Evolutionary conservation across 1,284 basidiomycete species (phyloP).

Genomic region (Mycena sp.): DNA sequence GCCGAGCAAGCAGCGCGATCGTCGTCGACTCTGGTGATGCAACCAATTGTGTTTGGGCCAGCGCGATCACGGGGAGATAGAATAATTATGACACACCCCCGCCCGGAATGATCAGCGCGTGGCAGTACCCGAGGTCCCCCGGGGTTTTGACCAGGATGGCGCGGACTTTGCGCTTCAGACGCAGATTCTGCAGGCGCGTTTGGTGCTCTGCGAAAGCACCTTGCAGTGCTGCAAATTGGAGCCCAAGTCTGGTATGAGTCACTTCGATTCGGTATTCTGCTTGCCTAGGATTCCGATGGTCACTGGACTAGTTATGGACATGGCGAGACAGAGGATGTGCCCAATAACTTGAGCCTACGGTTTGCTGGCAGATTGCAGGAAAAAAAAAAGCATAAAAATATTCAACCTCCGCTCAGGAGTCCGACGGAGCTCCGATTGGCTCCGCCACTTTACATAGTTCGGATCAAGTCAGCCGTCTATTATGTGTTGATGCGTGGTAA

Average conservation of each 20-base stretch:
- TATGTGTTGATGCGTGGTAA: too few species aligned
- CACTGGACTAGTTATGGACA: slow-evolving; percentile 6
- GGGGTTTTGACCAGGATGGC: slow-evolving; percentile 80
- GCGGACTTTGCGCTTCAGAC: slow-evolving; percentile 53
- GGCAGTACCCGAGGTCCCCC: slow-evolving; percentile 80
- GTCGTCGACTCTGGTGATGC: slow-evolving; percentile 87
- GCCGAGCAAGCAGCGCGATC: slow-evolving; percentile 86
- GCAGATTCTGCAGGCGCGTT: slow-evolving; percentile 69
- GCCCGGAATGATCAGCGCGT: slow-evolving; percentile 92
- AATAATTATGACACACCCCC: slow-evolving; percentile 62
- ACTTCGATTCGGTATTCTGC: slow-evolving; percentile 12
- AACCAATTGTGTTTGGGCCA: neutral
- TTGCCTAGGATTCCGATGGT: slow-evolving; percentile 54
- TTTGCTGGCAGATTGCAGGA: too few species aligned
- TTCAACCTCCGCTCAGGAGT: too few species aligned
- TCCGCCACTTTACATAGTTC: too few species aligned
- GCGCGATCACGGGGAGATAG: too few species aligned
- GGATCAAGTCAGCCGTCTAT: too few species aligned
- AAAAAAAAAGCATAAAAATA: too few species aligned
- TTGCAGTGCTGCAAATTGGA: slow-evolving; percentile 77
- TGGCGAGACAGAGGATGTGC: neutral
- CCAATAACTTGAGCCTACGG: too few species aligned
- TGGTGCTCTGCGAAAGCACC: slow-evolving; percentile 95
- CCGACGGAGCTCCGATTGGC: too few species aligned
- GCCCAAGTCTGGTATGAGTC: slow-evolving; percentile 13